Base-by-base conservation (phyloP, 192 early-diverging fungal species). In the Geranomyces variabilis region DNA sequence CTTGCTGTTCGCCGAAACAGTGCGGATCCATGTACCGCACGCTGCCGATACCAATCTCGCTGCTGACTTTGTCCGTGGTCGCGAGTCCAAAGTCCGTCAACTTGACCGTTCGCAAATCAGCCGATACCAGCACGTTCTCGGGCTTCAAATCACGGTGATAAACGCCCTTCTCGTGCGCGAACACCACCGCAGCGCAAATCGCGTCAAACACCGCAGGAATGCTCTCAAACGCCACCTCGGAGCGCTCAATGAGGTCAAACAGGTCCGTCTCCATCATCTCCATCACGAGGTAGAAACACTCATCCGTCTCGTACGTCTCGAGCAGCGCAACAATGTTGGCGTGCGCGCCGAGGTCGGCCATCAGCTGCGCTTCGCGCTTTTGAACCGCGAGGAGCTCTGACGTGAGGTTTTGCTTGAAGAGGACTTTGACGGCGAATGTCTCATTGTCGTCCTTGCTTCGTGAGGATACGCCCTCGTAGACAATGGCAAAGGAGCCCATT, bases 41-140 rank as follows among this genome's bases (percentile, higher is more conserved):
- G 51, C 88, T 90, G 1, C 96, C 96, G 76, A 93, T 93, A 15
- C 95, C 94, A 61, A 93, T 90, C 67, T 96, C 96, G 34, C 80
- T 79, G 19, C 91, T 93, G 78, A 80, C 84, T 1, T 74, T 74
- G 48, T 93, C 84, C 63, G 83, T 81, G 24, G 96, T 96, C 17
- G 93, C 92, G n/a, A 97, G 86, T 6, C 96, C 96, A 89, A 97
- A 97, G 81, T 97, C 96, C 14, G 94, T 90, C 29, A 97, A 83
- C 82, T 95, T 95, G 64, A 95, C 80, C 74, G 31, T 81, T 69
- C 70, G 53, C 14, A 41, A 24, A n/a, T 79, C 73, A 12, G 12
- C 13, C 1, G 63, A 57, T 12, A 75, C 63, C 28, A 65, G 91
- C 15, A 95, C 86, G 71, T 97, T 97, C 81, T 97, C 95, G 45